Evolutionary conservation across 371 early-diverging fungal species (phyloP).

Genomic region (Smittium mucronatum): DNA sequence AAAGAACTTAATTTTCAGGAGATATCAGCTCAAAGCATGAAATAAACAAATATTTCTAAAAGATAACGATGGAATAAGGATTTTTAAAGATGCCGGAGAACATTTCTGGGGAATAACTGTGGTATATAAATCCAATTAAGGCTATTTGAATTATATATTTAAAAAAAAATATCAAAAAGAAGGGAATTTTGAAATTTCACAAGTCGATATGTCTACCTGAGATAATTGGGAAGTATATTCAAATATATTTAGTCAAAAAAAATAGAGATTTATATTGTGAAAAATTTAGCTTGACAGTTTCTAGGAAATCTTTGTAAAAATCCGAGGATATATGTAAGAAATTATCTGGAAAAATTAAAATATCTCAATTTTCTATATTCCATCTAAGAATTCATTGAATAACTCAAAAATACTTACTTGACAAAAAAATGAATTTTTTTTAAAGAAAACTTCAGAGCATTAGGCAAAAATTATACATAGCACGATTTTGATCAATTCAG

Average conservation of each 20-base stretch:
- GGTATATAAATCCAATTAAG: neutral
- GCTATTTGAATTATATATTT: neutral
- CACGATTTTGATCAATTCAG: too few species aligned
- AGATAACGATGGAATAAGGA: neutral
- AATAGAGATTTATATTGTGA: neutral
- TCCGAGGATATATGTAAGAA: neutral
- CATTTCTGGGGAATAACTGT: neutral
- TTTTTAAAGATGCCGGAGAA: neutral
- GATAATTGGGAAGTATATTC: neutral
- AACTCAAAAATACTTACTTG: too few species aligned
- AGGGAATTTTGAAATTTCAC: neutral
- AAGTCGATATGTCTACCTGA: neutral
- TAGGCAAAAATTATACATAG: too few species aligned
- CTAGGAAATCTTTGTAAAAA: neutral
- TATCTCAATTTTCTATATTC: too few species aligned
- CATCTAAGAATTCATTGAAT: too few species aligned
- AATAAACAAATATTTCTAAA: neutral
- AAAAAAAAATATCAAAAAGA: neutral
- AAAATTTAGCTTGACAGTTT: neutral
- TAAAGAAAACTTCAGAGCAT: too few species aligned
- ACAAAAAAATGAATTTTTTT: too few species aligned
- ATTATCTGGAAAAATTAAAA: neutral
- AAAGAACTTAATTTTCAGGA: conserved; percentile 1
- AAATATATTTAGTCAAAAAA: neutral
- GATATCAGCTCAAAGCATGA: neutral